Evolutionary conservation across 345 rosid species (phyloP).

Genomic region (Durio zibethinus): DNA sequence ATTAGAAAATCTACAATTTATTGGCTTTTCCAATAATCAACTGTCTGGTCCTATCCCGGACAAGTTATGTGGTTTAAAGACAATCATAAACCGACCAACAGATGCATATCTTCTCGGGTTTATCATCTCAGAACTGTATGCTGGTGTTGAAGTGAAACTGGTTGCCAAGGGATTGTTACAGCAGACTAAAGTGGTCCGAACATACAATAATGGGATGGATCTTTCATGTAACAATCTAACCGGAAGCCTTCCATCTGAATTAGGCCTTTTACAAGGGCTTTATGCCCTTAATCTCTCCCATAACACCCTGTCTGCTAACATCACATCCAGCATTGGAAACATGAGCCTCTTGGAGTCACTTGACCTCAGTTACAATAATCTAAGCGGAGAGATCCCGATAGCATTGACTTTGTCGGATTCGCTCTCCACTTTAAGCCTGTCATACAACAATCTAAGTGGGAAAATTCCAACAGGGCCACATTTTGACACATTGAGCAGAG

Average conservation of each 20-base stretch:
- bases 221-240: constrained; percentile 26
- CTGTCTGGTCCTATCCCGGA: background rate
- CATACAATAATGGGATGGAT: constrained; percentile 30
- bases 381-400: constrained; percentile 21
- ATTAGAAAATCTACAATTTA: background rate
- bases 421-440: constrained; percentile 15
- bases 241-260: constrained; percentile 22
- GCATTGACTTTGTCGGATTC: background rate
- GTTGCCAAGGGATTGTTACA: background rate
- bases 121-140: background rate
- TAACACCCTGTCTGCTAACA: constrained; percentile 15
- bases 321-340: constrained; percentile 20
- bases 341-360: constrained; percentile 24
- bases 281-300: constrained; percentile 18
- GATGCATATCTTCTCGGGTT: background rate
- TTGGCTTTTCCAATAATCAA: constrained; percentile 28
- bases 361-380: constrained; percentile 27
- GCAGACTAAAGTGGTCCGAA: background rate
- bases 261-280: background rate
- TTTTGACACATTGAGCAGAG: constrained; percentile 23
- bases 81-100: background rate
- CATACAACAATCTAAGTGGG: constrained; percentile 35
- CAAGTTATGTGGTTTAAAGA: background rate
- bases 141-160: background rate
- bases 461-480: constrained; percentile 19